Evolutionary conservation across 352 stramenopile genomes (phyloP).

Genomic region (Pythium vanterpoolii): DNA sequence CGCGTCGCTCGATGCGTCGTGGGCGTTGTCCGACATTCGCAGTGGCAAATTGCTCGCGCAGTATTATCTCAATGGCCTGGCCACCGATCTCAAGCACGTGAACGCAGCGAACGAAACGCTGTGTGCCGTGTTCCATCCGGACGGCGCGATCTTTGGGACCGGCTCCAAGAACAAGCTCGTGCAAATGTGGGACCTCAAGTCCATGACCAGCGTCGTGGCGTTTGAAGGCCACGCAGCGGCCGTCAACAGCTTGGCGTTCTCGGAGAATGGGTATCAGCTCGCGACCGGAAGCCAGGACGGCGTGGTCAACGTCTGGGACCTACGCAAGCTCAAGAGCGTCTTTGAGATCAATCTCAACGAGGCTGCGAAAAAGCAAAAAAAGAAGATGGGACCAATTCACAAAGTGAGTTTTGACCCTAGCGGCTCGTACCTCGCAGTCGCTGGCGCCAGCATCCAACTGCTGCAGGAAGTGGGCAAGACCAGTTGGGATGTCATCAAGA

Average conservation of each 20-base stretch:
- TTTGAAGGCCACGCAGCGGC: slow-evolving; percentile 80
- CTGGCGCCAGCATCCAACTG: slow-evolving; percentile 42
- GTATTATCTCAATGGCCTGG: slow-evolving; percentile 45
- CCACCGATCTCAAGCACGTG: slow-evolving; percentile 18
- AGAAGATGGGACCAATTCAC: slow-evolving; percentile 44
- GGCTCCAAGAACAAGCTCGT: slow-evolving; percentile 64
- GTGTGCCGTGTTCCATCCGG: slow-evolving; percentile 87
- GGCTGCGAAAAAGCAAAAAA: slow-evolving; percentile 9
- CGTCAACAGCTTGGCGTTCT: slow-evolving; percentile 86
- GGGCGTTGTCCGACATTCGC: slow-evolving; percentile 82
- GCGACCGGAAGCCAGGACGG: slow-evolving; percentile 79
- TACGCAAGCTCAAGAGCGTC: slow-evolving; percentile 89
- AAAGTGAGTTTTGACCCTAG: slow-evolving; percentile 60
- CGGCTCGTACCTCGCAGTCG: slow-evolving; percentile 54
- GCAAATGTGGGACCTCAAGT: slow-evolving; percentile 93
- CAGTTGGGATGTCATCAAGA: slow-evolving; percentile 57
- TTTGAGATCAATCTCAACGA: slow-evolving; percentile 52
- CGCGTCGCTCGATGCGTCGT: slow-evolving; percentile 75
- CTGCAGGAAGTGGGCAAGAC: slow-evolving; percentile 66
- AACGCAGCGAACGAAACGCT: slow-evolving; percentile 39
- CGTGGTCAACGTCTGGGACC: slow-evolving; percentile 90
- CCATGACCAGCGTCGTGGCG: slow-evolving; percentile 73
- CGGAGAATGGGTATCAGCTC: slow-evolving; percentile 95
- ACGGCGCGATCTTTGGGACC: slow-evolving; percentile 92
- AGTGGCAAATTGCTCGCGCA: slow-evolving; percentile 48